Evolutionary conservation across 805 yeast genomes (phyloP).

Genomic region (Ascoidea tarda): DNA sequence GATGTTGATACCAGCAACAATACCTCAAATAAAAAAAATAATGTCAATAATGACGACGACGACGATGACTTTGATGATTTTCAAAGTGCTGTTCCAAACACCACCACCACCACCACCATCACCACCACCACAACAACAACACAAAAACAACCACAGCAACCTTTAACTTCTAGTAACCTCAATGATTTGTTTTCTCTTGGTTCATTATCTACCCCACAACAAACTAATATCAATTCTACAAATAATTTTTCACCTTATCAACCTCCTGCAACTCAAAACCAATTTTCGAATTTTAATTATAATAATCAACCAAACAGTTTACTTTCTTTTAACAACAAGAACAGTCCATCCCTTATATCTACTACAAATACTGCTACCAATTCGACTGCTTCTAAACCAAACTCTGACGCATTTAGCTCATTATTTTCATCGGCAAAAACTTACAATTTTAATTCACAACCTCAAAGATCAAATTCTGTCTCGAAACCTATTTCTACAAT

Average conservation of each 20-base stretch:
- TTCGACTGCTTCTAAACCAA: conserved; percentile 19
- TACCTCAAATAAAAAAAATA: conserved; percentile 12
- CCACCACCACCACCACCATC: conserved; percentile 21
- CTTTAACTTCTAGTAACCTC: no score
- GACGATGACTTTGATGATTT: conserved; percentile 76
- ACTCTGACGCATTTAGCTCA: conserved; percentile 59
- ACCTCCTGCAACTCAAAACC: conserved; percentile 4
- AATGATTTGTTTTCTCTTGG: conserved; percentile 21
- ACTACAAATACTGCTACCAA: conserved; percentile 21
- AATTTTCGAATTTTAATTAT: conserved; percentile 3
- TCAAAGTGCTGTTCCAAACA: conserved; percentile 48
- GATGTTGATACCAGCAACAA: conserved; percentile 11
- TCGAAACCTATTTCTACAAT: not conserved
- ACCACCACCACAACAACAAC: conserved; percentile 11
- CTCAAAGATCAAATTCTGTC: not conserved
- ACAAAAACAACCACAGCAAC: conserved; percentile 14
- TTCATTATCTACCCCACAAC: conserved; percentile 13
- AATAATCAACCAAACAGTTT: conserved; percentile 4
- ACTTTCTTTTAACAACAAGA: not conserved
- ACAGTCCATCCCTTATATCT: conserved; percentile 7
- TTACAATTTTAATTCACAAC: not conserved
- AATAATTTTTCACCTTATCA: not conserved
- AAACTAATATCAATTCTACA: conserved; percentile 15
- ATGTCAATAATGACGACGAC: conserved; percentile 28
- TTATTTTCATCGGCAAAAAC: conserved; percentile 54